Evolutionary conservation across 768 basidiomycete genomes (phyloP), one percentile per base, ranked within the genome.

Genomic region (Calvatia gigantea): DNA sequence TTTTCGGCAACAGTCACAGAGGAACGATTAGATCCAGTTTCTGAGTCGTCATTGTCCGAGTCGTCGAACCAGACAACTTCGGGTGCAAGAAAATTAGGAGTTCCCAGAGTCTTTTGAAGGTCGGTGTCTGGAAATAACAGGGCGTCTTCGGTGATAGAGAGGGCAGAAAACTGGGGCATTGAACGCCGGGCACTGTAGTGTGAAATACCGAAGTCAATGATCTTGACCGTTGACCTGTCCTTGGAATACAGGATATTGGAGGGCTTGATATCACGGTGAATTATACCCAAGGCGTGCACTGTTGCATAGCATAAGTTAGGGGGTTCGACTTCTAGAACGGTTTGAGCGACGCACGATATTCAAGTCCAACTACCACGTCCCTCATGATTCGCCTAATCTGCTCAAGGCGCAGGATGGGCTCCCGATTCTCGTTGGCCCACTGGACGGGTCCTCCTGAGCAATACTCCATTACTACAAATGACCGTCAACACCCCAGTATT

Each of bases 211-310:
- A 94, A 96, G 69, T 95, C 93, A 27, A 87, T 93, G 45, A 96
- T 90, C 74, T 95, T 95, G 60, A 95, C 80, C 61, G 88, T 85
- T 28, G 66, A 65, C 33, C 73, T 72, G 58, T 75, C 67, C 41
- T 58, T 61, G 6, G 70, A 69, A 62, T 94, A 86, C 14, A 94
- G 72, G 28, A 95, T 79, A 67, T 94, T 94, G 71, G 91, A 87
- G 7, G 93, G 93, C 68, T 95, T 94, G 65, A 95, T 82, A 65
- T 95, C 93, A 27, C 93, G 86, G 70, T 94, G 92, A 50, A 90
- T 87, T 69, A 95, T 92, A 58, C 74, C 73, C 54, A 69, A 66
- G 44, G 68, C 62, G 51, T 77, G 73, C 14, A 77, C 75, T 77
- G 49, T 21, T 35, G 6, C 48, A 28, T 15, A 39, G 25, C 23